A percentile compares a stretch with the other conserved stretches of the same genome.
Conservation (phyloP, 345 rosid genomes). For the Melastoma malabathricum region DNA sequence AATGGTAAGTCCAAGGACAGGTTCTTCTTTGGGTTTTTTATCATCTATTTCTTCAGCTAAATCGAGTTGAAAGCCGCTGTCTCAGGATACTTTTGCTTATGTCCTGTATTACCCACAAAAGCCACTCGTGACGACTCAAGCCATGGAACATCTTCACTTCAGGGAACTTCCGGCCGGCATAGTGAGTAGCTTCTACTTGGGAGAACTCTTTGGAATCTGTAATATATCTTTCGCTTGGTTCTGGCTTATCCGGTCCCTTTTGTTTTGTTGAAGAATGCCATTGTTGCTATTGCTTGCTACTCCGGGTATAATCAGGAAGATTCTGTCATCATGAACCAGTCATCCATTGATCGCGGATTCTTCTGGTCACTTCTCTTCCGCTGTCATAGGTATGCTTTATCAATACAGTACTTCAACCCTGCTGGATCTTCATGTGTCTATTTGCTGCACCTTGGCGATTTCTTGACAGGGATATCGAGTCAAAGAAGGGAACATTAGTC, state of each 20-base stretch:
- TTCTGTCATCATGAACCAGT: conserved; percentile 97
- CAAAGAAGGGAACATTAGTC: conserved; percentile 97
- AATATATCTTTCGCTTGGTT: not conserved
- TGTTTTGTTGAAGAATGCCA: conserved; percentile 59
- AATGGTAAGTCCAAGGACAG: conserved; percentile 35
- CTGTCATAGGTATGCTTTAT: conserved; percentile 48
- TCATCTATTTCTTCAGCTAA: not conserved
- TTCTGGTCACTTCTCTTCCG: conserved; percentile 90
- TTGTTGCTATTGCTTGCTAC: conserved; percentile 92
- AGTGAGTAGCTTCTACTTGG: conserved; percentile 26
- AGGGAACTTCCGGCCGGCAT: conserved; percentile 99
- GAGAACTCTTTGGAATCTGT: conserved; percentile 3
- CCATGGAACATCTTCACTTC: conserved; percentile 99
- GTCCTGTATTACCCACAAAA: conserved; percentile 97
- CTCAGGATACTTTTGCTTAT: conserved; percentile 93
- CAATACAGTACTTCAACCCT: not conserved
- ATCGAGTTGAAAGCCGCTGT: not conserved
- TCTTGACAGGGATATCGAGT: conserved; percentile 78
- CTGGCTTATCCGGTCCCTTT: not conserved
- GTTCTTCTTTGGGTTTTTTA: not conserved
- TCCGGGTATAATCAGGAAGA: conserved; percentile 99
- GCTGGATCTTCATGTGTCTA: not conserved
- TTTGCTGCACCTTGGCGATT: not conserved
- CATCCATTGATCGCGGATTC: conserved; percentile 93
- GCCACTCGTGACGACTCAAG: conserved; percentile 94